These are phyloP conservation scores for Aureobasidium leucospermi DNA, from an alignment of 2,329 filamentous ascomycete genomes.

Conservation along the genomic window DNA sequence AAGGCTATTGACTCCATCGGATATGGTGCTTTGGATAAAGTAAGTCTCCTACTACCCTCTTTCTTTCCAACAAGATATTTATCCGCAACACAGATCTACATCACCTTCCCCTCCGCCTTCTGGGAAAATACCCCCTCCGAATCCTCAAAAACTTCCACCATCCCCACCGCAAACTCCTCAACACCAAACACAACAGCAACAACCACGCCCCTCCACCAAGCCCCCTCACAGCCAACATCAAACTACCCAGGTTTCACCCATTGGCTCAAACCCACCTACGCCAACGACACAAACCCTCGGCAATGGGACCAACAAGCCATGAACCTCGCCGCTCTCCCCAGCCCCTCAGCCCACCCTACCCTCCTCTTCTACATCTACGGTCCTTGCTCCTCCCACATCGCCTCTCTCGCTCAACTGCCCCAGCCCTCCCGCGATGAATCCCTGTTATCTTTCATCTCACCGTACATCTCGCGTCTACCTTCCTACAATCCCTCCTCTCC, in stretches of 20 bases:
- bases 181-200: slow-evolving; percentile 33
- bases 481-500: slow-evolving; percentile 50
- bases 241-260: slow-evolving; percentile 62
- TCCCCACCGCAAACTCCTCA: slow-evolving; percentile 22
- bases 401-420: slow-evolving; percentile 27
- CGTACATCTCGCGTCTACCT: slow-evolving; percentile 71
- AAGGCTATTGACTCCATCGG: slow-evolving; percentile 36
- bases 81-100: slow-evolving; percentile 30
- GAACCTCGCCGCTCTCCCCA: slow-evolving; percentile 63
- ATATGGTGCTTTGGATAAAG: slow-evolving; percentile 18
- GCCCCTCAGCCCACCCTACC: slow-evolving; percentile 60
- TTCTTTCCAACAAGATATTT: background rate
- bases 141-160: background rate
- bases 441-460: slow-evolving; percentile 61
- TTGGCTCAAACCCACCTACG: slow-evolving; percentile 67
- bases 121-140: background rate
- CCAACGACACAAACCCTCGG: slow-evolving; percentile 51
- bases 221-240: slow-evolving; percentile 23
- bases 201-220: slow-evolving; percentile 29
- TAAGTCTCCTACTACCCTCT: background rate
- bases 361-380: slow-evolving; percentile 78
- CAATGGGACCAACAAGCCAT: slow-evolving; percentile 59
- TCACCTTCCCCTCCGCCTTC: slow-evolving; percentile 52
- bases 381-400: slow-evolving; percentile 51
- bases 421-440: slow-evolving; percentile 45